phyloP scores from a whole-genome alignment of 176 grass and related monocot genomes.

The Carex cristatella region DNA sequence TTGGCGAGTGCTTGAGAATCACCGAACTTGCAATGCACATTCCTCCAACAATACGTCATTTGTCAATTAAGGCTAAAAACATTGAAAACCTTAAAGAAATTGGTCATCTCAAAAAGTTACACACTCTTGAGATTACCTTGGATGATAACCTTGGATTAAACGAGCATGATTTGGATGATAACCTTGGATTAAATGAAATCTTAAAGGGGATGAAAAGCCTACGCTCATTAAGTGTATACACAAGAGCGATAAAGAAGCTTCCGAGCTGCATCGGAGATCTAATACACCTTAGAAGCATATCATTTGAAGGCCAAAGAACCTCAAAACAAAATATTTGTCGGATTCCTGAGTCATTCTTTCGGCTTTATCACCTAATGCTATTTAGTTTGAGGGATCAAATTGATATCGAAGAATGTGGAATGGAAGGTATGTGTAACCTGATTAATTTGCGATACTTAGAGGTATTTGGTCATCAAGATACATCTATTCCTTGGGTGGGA shows the following conservation, averaged over 20 bases:
- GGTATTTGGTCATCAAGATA: not conserved
- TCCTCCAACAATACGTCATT: not conserved
- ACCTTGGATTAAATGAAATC: not conserved
- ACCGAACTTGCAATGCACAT: not conserved
- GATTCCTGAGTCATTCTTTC: not conserved
- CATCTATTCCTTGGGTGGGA: slow-evolving; percentile 7
- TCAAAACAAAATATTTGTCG: not conserved
- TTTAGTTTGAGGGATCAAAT: not conserved
- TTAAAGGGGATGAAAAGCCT: not conserved
- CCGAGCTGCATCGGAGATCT: slow-evolving; percentile 10
- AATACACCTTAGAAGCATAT: slow-evolving; percentile 13
- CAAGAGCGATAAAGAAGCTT: not conserved
- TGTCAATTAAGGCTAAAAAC: not conserved
- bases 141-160: not conserved
- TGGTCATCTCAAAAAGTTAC: not conserved
- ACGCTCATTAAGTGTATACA: not conserved
- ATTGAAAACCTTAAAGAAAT: not conserved
- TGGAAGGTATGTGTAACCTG: slow-evolving; percentile 15
- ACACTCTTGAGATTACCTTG: slow-evolving; percentile 9
- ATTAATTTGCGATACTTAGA: slow-evolving; percentile 19
- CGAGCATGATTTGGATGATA: not conserved
- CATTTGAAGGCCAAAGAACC: not conserved
- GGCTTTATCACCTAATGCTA: slow-evolving; percentile 20
- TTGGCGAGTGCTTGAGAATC: slow-evolving; percentile 21
- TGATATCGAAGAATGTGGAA: not conserved